Percentiles rank a stretch among this genome's conserved stretches.
Conservation (phyloP, 345 rosid genomes). For the Microcos paniculata region DNA sequence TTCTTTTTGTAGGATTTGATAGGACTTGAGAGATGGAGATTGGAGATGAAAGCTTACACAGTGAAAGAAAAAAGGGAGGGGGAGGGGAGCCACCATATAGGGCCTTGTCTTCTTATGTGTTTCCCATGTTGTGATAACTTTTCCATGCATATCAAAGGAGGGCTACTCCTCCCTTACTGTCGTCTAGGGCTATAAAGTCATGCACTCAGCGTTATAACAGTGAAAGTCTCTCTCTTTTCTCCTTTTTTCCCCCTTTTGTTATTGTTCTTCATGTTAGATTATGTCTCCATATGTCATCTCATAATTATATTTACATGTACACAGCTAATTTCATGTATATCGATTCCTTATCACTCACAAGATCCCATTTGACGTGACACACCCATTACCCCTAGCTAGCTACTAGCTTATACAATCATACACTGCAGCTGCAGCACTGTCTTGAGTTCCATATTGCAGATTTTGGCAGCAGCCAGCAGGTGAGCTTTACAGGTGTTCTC, state of each 20-base stretch:
- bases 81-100: background rate
- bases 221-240: background rate
- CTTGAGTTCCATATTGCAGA: background rate
- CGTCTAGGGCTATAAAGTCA: conserved; percentile 19
- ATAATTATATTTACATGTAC: background rate
- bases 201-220: background rate
- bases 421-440: background rate
- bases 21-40: conserved; percentile 15
- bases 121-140: conserved; percentile 15
- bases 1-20: conserved; percentile 13
- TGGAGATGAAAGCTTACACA: conserved; percentile 9
- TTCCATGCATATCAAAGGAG: conserved; percentile 18
- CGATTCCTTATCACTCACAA: background rate
- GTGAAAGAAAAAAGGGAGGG: background rate
- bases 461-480: background rate
- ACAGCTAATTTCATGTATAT: background rate
- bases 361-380: background rate
- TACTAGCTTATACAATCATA: background rate
- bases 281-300: background rate
- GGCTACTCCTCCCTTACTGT: background rate
- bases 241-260: background rate
- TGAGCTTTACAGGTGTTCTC: background rate
- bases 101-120: conserved; percentile 16
- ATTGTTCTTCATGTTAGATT: background rate
- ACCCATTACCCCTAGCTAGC: background rate